Percentiles rank a stretch among this genome's conserved stretches.
Evolutionary conservation across 179 eudicot genomes (phyloP).

Genomic region (Amaranthus tricolor): DNA sequence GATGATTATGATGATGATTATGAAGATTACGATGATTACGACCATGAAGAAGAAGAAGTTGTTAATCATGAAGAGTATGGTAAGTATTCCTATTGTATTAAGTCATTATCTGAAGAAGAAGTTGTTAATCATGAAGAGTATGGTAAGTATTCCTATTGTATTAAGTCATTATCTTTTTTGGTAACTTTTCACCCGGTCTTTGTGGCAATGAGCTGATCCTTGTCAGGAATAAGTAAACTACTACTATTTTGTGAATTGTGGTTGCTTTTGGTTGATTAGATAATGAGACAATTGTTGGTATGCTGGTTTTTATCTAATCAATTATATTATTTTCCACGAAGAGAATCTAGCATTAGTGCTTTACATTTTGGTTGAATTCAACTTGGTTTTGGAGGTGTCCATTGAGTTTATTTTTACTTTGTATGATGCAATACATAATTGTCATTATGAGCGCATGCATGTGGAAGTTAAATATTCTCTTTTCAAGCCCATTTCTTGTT

Average conservation of each 20-base stretch:
- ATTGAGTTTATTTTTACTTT: no score
- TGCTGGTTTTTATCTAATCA: not conserved
- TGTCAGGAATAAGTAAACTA: not conserved
- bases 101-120: not conserved
- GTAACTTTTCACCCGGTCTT: not conserved
- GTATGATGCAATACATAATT: no score
- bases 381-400: no score
- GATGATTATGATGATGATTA: conserved; percentile 54
- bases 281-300: not conserved
- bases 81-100: conserved; percentile 19
- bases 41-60: conserved; percentile 39
- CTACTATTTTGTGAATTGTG: not conserved
- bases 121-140: not conserved
- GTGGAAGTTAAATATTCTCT: no score
- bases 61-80: conserved; percentile 40
- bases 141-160: not conserved
- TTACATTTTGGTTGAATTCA: no score
- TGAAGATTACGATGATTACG: conserved; percentile 58
- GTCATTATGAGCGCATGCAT: no score
- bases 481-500: no score
- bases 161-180: not conserved
- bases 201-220: not conserved
- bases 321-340: not conserved
- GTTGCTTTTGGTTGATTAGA: not conserved
- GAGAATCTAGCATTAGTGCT: no score